Evolutionary conservation across 441 rosid genomes (phyloP), one percentile per base, ranked within the genome.

Genomic region (Brassica hybrid): DNA sequence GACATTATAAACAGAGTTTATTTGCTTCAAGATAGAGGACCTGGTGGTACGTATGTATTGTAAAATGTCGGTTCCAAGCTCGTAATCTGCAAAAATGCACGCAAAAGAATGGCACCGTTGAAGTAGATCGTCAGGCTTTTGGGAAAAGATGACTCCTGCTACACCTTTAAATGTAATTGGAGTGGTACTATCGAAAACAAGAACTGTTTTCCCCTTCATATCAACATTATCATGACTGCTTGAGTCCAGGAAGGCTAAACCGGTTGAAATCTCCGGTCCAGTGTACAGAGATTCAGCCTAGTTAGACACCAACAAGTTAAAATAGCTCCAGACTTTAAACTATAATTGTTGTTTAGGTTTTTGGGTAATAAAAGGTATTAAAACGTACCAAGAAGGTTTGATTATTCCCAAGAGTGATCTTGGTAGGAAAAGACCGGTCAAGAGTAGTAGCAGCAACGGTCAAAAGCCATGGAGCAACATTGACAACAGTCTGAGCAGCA

Each of bases 381-480:
- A 48, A 23, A 69, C 73, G 1, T 66, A 78, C 73, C 0, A 48
- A 67, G 5, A 72, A 1, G n/a, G 60, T 67, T 36, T 78, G 74
- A 0, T 61, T 73, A 54, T 83, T 79, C 6, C 86, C 82, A 9
- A 86, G 80, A 2, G 67, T 79, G 59, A 89, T 25, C 30, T 59
- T 59, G 8, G 86, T 86, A 11, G 78, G 3, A 63, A 94, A 91
- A 10, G 76, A 81, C 30, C 94, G 82, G 54, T 92, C 97, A 2
- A 81, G 66, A 18, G 89, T 82, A 80, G 90, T 88, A 9, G 97
- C 96, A 18, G 84, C 98, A 64, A 92, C 81, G 0, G 97, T 90
- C 45, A 92, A 57, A 36, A 87, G 0, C 98, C 97, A 92, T 0
- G 97, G 98, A 6, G 96, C 79, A 11, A 78, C 41, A 76, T 92